phyloP scores from a whole-genome alignment of 176 grass and related monocot genomes.

The Zea mays region Zm-B73-REFERENCE-NAM-5.0 NC_050096.1:197588001-197588500 shows the following conservation, averaged over 20 bases:
- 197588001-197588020: constrained; percentile 37
- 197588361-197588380: constrained; percentile 49
- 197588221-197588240: neutral
- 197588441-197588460: constrained; percentile 36
- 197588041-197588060: constrained; percentile 66
- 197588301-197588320: neutral
- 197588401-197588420: constrained; percentile 39
- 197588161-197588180: constrained; percentile 34
- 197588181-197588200: neutral
- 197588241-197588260: neutral
- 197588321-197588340: neutral
- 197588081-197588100: constrained; percentile 14
- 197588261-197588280: neutral
- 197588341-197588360: neutral
- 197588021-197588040: constrained; percentile 59
- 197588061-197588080: constrained; percentile 55
- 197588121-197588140: constrained; percentile 54
- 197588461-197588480: constrained; percentile 52
- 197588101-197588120: constrained; percentile 36
- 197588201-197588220: neutral
- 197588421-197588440: constrained; percentile 38
- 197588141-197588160: constrained; percentile 48
- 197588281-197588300: neutral
- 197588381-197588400: constrained; percentile 47
- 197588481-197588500: constrained; percentile 58